Conservation (phyloP, 2,329 filamentous ascomycete species). For the Daldinia sp. region DNA sequence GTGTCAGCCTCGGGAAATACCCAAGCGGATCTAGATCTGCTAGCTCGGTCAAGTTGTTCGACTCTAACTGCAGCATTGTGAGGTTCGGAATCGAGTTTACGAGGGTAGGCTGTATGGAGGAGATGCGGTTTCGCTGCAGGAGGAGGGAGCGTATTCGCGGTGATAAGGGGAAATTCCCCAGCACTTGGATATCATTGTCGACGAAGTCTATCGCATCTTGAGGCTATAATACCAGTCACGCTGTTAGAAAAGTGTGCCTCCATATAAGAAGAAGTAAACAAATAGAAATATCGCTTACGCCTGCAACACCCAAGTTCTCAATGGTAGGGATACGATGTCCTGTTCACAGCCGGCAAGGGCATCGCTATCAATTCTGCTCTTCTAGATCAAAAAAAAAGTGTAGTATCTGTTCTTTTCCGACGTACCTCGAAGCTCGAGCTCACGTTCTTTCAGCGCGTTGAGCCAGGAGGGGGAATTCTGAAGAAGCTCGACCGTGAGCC, state of each 20-base stretch:
- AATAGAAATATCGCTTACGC: conserved; percentile 67
- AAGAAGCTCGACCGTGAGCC: conserved; percentile 95
- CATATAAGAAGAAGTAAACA: conserved; percentile 10
- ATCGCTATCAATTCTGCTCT: conserved; percentile 87
- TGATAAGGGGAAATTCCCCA: conserved; percentile 93
- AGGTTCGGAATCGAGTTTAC: conserved; percentile 84
- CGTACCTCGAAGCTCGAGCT: conserved; percentile 99
- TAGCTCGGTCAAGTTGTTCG: conserved; percentile 85
- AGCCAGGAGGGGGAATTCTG: conserved; percentile 96
- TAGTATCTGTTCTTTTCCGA: conserved; percentile 97
- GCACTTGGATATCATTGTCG: conserved; percentile 92
- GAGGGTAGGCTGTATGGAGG: conserved; percentile 81
- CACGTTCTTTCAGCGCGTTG: conserved; percentile 98
- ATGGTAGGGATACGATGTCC: conserved; percentile 98
- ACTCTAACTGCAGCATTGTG: conserved; percentile 82
- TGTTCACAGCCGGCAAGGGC: conserved; percentile 70
- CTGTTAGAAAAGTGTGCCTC: background rate
- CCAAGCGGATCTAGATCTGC: conserved; percentile 87
- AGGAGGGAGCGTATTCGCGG: conserved; percentile 89
- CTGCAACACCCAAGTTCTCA: conserved; percentile 96
- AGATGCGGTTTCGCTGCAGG: conserved; percentile 88
- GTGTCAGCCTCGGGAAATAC: conserved; percentile 76
- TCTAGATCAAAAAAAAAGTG: conserved; percentile 69
- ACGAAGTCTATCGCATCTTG: conserved; percentile 98
- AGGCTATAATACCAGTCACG: conserved; percentile 65